Conservation (phyloP, 2,329 filamentous ascomycete species). For the Periconia macrospinosa region DNA sequence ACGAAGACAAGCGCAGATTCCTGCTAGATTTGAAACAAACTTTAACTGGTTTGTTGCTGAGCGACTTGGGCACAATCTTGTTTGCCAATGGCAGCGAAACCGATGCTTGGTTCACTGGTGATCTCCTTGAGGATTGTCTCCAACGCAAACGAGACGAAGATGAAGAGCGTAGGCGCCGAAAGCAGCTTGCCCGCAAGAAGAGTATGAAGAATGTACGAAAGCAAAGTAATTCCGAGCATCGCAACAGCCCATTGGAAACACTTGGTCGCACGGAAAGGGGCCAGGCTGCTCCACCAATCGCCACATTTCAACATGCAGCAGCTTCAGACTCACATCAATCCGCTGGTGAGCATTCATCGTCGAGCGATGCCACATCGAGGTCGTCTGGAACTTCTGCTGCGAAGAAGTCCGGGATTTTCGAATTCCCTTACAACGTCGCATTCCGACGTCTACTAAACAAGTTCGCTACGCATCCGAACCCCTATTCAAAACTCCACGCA, state of each 20-base stretch:
- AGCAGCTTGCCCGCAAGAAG: slow-evolving; percentile 41
- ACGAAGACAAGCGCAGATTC: slow-evolving; percentile 76
- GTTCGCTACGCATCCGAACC: slow-evolving; percentile 88
- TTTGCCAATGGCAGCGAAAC: slow-evolving; percentile 92
- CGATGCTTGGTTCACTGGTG: slow-evolving; percentile 77
- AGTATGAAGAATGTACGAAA: slow-evolving; percentile 66
- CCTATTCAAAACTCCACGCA: slow-evolving; percentile 80
- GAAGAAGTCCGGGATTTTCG: slow-evolving; percentile 50
- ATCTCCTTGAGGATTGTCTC: slow-evolving; percentile 54
- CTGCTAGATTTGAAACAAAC: slow-evolving; percentile 75
- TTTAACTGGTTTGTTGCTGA: slow-evolving; percentile 80
- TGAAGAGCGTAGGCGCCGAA: slow-evolving; percentile 44
- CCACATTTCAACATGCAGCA: slow-evolving; percentile 46
- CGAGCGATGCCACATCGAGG: slow-evolving; percentile 49
- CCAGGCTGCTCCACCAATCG: slow-evolving; percentile 45
- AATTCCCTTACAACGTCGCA: slow-evolving; percentile 79
- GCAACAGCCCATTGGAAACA: slow-evolving; percentile 46
- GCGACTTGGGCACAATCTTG: slow-evolving; percentile 83
- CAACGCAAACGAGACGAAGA: slow-evolving; percentile 42
- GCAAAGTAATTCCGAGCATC: slow-evolving; percentile 34
- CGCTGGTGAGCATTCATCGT: slow-evolving; percentile 49
- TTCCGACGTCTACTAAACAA: slow-evolving; percentile 79
- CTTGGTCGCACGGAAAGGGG: slow-evolving; percentile 46
- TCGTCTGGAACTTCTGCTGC: slow-evolving; percentile 44
- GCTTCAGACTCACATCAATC: slow-evolving; percentile 44